Conservation (phyloP, 345 rosid species). For the Clarkia xantiana region DNA sequence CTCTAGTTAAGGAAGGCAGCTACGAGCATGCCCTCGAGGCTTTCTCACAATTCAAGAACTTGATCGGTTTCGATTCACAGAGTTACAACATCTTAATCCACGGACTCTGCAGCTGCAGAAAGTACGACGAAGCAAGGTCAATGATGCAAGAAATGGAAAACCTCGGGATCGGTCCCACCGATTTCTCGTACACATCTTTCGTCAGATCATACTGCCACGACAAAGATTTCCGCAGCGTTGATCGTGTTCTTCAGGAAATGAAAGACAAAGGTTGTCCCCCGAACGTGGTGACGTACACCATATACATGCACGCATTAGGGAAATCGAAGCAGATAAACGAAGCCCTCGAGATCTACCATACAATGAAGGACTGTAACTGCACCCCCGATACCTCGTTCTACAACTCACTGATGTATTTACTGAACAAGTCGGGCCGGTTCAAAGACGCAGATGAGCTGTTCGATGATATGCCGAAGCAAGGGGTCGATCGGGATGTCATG, state of each 20-base stretch:
- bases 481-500: slow-evolving; percentile 34
- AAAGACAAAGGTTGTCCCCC: slow-evolving; percentile 44
- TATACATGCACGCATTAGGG: slow-evolving; percentile 58
- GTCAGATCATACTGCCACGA: slow-evolving; percentile 49
- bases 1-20: slow-evolving; percentile 55
- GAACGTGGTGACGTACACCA: slow-evolving; percentile 45
- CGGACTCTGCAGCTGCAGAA: slow-evolving; percentile 68
- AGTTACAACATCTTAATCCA: slow-evolving; percentile 57
- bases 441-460: slow-evolving; percentile 56
- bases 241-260: slow-evolving; percentile 52
- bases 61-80: slow-evolving; percentile 14
- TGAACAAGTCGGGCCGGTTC: slow-evolving; percentile 54
- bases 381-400: slow-evolving; percentile 53
- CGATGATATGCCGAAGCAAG: slow-evolving; percentile 61
- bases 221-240: slow-evolving; percentile 57
- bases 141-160: slow-evolving; percentile 45
- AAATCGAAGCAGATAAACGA: slow-evolving; percentile 49
- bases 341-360: slow-evolving; percentile 56
- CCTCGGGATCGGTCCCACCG: slow-evolving; percentile 35
- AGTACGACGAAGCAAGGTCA: slow-evolving; percentile 36
- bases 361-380: slow-evolving; percentile 53
- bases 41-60: slow-evolving; percentile 29
- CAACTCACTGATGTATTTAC: slow-evolving; percentile 45
- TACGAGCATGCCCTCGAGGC: slow-evolving; percentile 51
- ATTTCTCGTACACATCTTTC: slow-evolving; percentile 53